Percentiles rank a stretch among this genome's conserved stretches.
Evolutionary conservation across 768 basidiomycete species (phyloP).

Genomic region (Lactarius trivialis): DNA sequence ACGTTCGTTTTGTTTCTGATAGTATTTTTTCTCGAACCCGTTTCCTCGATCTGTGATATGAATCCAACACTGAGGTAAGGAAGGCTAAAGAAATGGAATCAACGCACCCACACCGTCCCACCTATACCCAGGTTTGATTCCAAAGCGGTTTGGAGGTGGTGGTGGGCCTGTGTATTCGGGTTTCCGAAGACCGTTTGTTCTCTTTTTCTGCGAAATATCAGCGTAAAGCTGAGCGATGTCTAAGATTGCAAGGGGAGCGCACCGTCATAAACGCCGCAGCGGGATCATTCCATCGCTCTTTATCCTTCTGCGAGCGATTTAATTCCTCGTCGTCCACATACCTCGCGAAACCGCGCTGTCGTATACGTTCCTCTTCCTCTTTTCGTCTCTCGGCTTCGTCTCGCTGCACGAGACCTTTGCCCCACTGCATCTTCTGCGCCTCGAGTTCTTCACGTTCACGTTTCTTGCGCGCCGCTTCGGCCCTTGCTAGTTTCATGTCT

Average conservation of each 20-base stretch:
- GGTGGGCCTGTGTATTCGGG: constrained; percentile 86
- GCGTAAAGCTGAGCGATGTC: neutral
- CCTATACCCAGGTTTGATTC: constrained; percentile 89
- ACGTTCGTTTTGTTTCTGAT: constrained; percentile 75
- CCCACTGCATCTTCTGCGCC: constrained; percentile 95
- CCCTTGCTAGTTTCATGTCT: constrained; percentile 77
- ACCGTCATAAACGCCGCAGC: constrained; percentile 91
- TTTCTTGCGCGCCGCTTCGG: constrained; percentile 76
- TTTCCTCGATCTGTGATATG: constrained; percentile 67
- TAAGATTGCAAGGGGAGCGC: constrained; percentile 26
- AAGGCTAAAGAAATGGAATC: neutral
- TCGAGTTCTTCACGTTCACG: constrained; percentile 81
- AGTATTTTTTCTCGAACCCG: constrained; percentile 90
- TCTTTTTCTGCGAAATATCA: constrained; percentile 52
- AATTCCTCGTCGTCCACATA: constrained; percentile 77
- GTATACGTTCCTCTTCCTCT: constrained; percentile 62
- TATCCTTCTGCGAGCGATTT: constrained; percentile 77
- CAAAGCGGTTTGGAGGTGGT: constrained; percentile 91
- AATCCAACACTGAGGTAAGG: constrained; percentile 2
- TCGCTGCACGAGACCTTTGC: constrained; percentile 87
- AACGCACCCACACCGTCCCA: constrained; percentile 96
- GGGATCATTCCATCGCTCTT: constrained; percentile 95
- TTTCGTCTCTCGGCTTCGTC: constrained; percentile 67
- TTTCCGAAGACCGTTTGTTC: constrained; percentile 63
- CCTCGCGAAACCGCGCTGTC: constrained; percentile 61